Conservation (phyloP, 2,329 filamentous ascomycete genomes). For the Cryphonectria parasitica region DNA sequence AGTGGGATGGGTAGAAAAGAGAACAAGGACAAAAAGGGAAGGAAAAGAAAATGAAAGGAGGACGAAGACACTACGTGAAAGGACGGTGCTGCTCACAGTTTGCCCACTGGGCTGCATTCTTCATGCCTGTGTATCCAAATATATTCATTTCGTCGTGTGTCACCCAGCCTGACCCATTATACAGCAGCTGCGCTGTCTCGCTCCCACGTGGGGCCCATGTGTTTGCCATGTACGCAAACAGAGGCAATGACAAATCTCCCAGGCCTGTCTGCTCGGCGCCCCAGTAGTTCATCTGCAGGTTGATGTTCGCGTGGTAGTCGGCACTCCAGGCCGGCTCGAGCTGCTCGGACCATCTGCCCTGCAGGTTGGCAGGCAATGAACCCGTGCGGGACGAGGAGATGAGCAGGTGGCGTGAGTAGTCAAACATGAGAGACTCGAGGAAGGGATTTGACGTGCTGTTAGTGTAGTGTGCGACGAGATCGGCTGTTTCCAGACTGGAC, state of each 20-base stretch:
- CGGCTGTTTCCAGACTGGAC: slow-evolving; percentile 41
- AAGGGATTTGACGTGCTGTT: slow-evolving; percentile 50
- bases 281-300: slow-evolving; percentile 67
- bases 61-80: too few relatives aligned
- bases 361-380: slow-evolving; percentile 59
- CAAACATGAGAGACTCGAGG: slow-evolving; percentile 56
- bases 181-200: slow-evolving; percentile 57
- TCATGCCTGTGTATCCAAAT: slow-evolving; percentile 56
- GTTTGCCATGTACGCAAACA: slow-evolving; percentile 55
- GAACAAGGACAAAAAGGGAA: too few relatives aligned
- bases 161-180: slow-evolving; percentile 59
- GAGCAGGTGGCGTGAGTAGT: slow-evolving; percentile 57
- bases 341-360: slow-evolving; percentile 58
- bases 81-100: slow-evolving; percentile 31
- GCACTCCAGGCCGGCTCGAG: slow-evolving; percentile 47
- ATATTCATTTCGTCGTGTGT: slow-evolving; percentile 62
- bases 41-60: too few relatives aligned
- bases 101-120: slow-evolving; percentile 38
- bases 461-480: slow-evolving; percentile 28
- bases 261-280: slow-evolving; percentile 56
- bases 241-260: slow-evolving; percentile 46
- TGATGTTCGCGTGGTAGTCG: slow-evolving; percentile 64
- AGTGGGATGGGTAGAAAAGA: too few relatives aligned
- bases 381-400: slow-evolving; percentile 57
- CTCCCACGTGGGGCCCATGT: slow-evolving; percentile 58